These are phyloP conservation scores for Sporobolomyces pararoseus DNA, from an alignment of 768 basidiomycete genomes.

Conservation along the genomic window DNA sequence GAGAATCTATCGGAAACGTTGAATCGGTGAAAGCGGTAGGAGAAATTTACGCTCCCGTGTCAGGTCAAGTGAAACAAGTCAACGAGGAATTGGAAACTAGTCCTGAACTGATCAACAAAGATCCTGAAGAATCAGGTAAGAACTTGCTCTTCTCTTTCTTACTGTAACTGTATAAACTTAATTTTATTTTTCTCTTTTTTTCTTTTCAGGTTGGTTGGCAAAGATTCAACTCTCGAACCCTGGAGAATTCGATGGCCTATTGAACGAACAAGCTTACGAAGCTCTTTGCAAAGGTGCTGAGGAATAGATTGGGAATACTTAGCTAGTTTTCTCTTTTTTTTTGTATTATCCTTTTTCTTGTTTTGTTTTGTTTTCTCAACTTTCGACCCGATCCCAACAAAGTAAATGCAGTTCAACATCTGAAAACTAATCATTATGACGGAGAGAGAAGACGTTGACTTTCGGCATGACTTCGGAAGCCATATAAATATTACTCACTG, in stretches of 20 bases:
- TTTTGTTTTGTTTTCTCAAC: background rate
- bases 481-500: no score
- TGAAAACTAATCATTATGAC: no score
- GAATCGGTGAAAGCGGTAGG: conserved; percentile 47
- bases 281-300: conserved; percentile 55
- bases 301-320: conserved; percentile 8
- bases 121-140: conserved; percentile 75
- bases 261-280: conserved; percentile 74
- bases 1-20: conserved; percentile 49
- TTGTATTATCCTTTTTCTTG: background rate
- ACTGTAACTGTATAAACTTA: background rate
- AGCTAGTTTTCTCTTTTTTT: background rate
- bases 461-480: no score
- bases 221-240: conserved; percentile 78
- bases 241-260: conserved; percentile 69
- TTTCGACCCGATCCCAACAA: no score
- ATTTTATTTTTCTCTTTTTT: background rate
- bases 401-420: no score
- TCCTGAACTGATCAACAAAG: conserved; percentile 83
- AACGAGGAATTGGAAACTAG: conserved; percentile 65
- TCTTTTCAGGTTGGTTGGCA: conserved; percentile 80
- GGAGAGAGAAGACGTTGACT: no score
- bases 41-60: conserved; percentile 74
- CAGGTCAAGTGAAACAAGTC: conserved; percentile 73
- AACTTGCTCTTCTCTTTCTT: background rate